Conservation (phyloP, 148 eudicot genomes). For the Diospyros lotus region DNA sequence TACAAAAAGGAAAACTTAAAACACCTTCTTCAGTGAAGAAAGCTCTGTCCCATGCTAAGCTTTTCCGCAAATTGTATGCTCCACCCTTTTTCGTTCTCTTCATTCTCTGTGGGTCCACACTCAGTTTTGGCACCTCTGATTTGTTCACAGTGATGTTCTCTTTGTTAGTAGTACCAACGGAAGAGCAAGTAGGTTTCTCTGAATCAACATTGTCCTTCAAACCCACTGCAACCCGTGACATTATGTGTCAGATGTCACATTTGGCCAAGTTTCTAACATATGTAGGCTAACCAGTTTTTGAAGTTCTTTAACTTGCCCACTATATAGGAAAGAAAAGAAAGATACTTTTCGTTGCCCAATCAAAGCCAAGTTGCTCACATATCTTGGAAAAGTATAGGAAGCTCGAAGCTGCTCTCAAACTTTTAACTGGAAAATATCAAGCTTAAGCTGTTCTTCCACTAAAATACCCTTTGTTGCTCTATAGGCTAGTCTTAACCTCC, state of each 20-base stretch:
- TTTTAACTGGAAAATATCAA: background rate
- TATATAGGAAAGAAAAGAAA: too few species aligned
- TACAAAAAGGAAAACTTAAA: conserved; percentile 3
- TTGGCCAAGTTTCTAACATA: background rate
- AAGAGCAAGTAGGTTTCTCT: conserved; percentile 24
- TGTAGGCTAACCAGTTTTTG: background rate
- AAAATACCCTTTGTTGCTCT: background rate
- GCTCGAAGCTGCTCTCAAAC: background rate
- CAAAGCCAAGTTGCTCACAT: background rate
- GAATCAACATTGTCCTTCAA: conserved; percentile 16
- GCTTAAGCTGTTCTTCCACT: background rate
- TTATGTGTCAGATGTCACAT: background rate
- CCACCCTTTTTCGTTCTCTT: conserved; percentile 66
- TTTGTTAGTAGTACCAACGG: conserved; percentile 36
- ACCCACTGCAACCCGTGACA: conserved; percentile 27
- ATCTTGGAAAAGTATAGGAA: background rate
- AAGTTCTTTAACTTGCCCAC: too few species aligned
- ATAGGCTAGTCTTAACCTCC: background rate
- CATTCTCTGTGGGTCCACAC: conserved; percentile 68
- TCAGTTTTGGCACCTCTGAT: conserved; percentile 39
- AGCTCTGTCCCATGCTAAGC: conserved; percentile 97
- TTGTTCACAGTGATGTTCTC: conserved; percentile 52
- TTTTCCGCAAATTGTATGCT: conserved; percentile 76
- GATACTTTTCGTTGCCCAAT: background rate
- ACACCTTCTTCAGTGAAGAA: conserved; percentile 93